phyloP scores from a whole-genome alignment of 2,329 filamentous ascomycete species.

The Hypoxylon sp. region DNA sequence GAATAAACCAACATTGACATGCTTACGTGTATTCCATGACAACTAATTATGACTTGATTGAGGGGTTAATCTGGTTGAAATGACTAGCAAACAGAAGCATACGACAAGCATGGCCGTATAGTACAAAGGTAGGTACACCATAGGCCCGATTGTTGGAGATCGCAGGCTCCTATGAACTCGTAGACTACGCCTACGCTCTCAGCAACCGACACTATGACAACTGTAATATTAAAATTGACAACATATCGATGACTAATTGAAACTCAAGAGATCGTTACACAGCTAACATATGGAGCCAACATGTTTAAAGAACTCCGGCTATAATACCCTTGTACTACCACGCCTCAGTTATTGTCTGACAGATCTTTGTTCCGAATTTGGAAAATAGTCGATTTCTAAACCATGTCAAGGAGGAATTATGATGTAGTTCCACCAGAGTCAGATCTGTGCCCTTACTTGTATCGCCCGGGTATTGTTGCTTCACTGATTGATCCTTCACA shows the following conservation, averaged over 20 bases:
- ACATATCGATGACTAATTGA: constrained; percentile 18
- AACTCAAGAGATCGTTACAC: not conserved
- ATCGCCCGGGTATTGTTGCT: constrained; percentile 18
- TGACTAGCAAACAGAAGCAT: too few species aligned
- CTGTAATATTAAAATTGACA: not conserved
- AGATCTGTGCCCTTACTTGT: constrained; percentile 5
- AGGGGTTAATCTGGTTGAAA: too few species aligned
- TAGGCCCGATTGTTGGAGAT: too few species aligned
- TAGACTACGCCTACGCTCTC: too few species aligned
- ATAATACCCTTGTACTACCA: not conserved
- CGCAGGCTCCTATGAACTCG: too few species aligned
- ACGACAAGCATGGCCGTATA: too few species aligned
- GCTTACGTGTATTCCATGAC: too few species aligned
- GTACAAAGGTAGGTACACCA: too few species aligned
- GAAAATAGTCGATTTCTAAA: constrained; percentile 32
- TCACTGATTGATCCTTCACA: constrained; percentile 24
- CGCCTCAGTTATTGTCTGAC: constrained; percentile 7
- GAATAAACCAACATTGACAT: too few species aligned
- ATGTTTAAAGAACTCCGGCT: constrained; percentile 4
- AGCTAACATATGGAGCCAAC: constrained; percentile 3
- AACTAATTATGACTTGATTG: too few species aligned
- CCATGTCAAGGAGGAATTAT: not conserved
- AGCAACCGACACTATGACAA: not conserved
- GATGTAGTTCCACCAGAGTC: not conserved
- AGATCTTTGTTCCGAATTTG: constrained; percentile 27